Percentiles rank a stretch among this genome's conserved stretches.
phyloP scores from a whole-genome alignment of 108 stramenopile genomes.

The Mediolabrus comicus region DNA sequence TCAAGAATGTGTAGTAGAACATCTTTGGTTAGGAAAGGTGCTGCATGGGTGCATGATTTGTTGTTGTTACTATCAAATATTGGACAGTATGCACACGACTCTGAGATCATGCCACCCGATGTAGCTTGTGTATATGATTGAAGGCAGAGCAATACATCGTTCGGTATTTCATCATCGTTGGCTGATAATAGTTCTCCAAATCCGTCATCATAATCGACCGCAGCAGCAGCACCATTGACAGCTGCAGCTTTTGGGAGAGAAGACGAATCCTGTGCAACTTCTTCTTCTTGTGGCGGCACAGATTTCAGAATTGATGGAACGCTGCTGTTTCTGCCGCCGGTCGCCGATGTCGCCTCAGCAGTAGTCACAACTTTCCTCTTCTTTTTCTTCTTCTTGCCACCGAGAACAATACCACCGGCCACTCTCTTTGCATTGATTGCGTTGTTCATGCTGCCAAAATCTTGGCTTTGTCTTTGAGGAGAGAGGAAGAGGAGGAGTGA shows the following conservation, averaged over 20 bases:
- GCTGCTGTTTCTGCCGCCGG: neutral
- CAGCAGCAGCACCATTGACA: neutral
- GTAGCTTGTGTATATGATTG: slow-evolving; percentile 25
- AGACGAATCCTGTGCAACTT: neutral
- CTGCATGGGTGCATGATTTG: slow-evolving; percentile 18
- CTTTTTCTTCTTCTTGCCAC: slow-evolving; percentile 5
- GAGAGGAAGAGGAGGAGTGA: no score
- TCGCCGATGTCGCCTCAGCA: slow-evolving; percentile 2
- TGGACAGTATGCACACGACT: slow-evolving; percentile 42
- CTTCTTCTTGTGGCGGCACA: slow-evolving; percentile 1
- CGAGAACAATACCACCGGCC: slow-evolving; percentile 14
- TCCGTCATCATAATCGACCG: neutral
- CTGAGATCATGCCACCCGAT: slow-evolving; percentile 10
- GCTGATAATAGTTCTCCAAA: neutral
- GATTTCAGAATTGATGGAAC: slow-evolving; percentile 21
- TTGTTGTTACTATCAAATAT: slow-evolving; percentile 11
- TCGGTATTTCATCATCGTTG: slow-evolving; percentile 4
- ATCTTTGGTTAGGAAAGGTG: slow-evolving; percentile 26
- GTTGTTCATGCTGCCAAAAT: neutral
- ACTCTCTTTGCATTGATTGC: slow-evolving; percentile 25
- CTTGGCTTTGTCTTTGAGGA: no score
- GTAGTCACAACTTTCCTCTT: neutral
- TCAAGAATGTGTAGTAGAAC: slow-evolving; percentile 18
- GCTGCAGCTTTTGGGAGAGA: neutral
- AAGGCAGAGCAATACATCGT: slow-evolving; percentile 31